These are phyloP conservation scores for Lepraria neglecta DNA, from an alignment of 495 filamentous ascomycete genomes.

Conservation along the genomic window DNA sequence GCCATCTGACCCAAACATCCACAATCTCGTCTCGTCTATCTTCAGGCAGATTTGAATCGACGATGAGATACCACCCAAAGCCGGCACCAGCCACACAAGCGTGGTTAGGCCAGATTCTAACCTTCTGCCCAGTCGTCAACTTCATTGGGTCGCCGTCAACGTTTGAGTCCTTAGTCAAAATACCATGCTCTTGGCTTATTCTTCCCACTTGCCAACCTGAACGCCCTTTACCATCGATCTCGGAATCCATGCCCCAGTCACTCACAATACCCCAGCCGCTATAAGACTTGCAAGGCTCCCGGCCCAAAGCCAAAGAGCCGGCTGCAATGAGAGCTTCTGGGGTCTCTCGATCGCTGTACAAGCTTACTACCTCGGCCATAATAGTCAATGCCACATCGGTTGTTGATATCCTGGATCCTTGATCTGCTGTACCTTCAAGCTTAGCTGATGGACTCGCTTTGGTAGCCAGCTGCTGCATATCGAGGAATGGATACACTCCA, in stretches of 20 bases:
- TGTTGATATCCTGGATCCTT: constrained; percentile 28
- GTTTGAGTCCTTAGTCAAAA: constrained; percentile 35
- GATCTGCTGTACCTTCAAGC: constrained; percentile 33
- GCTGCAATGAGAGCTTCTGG: constrained; percentile 66
- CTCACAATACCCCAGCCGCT: constrained; percentile 66
- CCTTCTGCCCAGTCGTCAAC: constrained; percentile 39
- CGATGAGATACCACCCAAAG: constrained; percentile 68
- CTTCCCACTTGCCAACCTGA: constrained; percentile 55
- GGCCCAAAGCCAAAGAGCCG: constrained; percentile 64
- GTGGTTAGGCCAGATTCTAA: constrained; percentile 80
- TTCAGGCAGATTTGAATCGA: constrained; percentile 51
- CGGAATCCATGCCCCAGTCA: constrained; percentile 43
- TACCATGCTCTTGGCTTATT: constrained; percentile 62
- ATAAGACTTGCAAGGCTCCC: constrained; percentile 69
- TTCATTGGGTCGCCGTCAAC: constrained; percentile 3
- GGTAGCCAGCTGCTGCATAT: constrained; percentile 77
- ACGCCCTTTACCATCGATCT: constrained; percentile 11
- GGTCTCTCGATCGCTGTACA: constrained; percentile 52
- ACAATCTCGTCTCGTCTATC: constrained; percentile 52
- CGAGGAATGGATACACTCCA: constrained; percentile 66
- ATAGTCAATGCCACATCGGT: constrained; percentile 60
- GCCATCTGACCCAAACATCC: constrained; percentile 59
- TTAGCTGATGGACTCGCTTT: constrained; percentile 44
- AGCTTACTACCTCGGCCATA: constrained; percentile 62
- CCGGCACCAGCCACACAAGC: constrained; percentile 71